A percentile compares a stretch with the other conserved stretches of the same genome.
Evolutionary conservation across 1,284 basidiomycete genomes (phyloP).

Genomic region (Cystobasidium pallidum): DNA sequence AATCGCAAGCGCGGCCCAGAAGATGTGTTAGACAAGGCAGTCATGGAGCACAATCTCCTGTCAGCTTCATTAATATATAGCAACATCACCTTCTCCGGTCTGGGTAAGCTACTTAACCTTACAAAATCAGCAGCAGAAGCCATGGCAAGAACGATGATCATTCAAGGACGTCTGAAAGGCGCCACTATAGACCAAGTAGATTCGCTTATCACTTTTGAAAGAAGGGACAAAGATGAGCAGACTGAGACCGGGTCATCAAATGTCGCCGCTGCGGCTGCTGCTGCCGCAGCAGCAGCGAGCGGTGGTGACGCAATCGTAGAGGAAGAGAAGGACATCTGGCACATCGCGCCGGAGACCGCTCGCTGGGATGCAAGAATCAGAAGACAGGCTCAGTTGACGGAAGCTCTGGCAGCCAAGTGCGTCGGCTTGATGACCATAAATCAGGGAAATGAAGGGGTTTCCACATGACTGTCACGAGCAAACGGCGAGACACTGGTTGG

Average conservation of each 20-base stretch:
- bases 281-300: slow-evolving; percentile 11
- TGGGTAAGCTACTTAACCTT: slow-evolving; percentile 81
- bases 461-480: background rate
- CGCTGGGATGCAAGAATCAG: slow-evolving; percentile 41
- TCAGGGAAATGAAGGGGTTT: background rate
- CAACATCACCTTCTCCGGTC: slow-evolving; percentile 86
- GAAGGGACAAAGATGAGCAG: slow-evolving; percentile 34
- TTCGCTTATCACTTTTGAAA: slow-evolving; percentile 50
- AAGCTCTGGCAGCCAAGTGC: slow-evolving; percentile 34
- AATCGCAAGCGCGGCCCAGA: slow-evolving; percentile 72
- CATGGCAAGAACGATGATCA: slow-evolving; percentile 54
- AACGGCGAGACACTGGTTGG: too few relatives aligned
- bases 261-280: slow-evolving; percentile 41
- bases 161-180: slow-evolving; percentile 50
- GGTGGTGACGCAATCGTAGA: slow-evolving; percentile 18
- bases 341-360: slow-evolving; percentile 37
- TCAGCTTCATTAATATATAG: slow-evolving; percentile 74
- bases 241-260: slow-evolving; percentile 36
- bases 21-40: slow-evolving; percentile 94
- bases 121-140: slow-evolving; percentile 64
- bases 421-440: slow-evolving; percentile 2
- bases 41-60: slow-evolving; percentile 97
- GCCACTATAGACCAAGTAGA: slow-evolving; percentile 53
- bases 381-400: slow-evolving; percentile 32
- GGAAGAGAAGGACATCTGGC: slow-evolving; percentile 33